A percentile compares a stretch with the other conserved stretches of the same genome.
phyloP scores from a whole-genome alignment of 2,329 filamentous ascomycete species.

The Alternaria arborescens region DNA sequence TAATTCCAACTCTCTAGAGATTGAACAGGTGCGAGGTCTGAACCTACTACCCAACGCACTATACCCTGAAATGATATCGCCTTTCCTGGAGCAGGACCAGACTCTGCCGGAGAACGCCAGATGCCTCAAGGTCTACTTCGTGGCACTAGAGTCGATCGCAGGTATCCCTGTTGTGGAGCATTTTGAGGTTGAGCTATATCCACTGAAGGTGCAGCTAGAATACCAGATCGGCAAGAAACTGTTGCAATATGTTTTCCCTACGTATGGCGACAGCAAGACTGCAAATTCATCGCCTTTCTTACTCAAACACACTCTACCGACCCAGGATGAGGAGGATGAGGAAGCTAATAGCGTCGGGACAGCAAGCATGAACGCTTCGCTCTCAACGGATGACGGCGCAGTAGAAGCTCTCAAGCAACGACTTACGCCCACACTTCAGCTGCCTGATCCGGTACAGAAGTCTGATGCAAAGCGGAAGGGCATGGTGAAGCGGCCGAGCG shows the following conservation, averaged over 20 bases:
- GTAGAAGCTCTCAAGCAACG: slow-evolving; percentile 82
- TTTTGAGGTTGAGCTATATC: slow-evolving; percentile 93
- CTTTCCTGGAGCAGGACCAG: slow-evolving; percentile 75
- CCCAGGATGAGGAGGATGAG: slow-evolving; percentile 60
- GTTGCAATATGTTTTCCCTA: slow-evolving; percentile 97
- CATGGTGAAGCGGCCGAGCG: slow-evolving; percentile 35
- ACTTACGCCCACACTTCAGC: slow-evolving; percentile 79
- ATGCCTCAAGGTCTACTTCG: slow-evolving; percentile 95
- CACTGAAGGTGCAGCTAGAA: slow-evolving; percentile 92
- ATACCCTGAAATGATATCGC: slow-evolving; percentile 95
- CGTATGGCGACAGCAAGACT: slow-evolving; percentile 62
- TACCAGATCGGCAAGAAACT: slow-evolving; percentile 89
- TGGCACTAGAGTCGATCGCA: slow-evolving; percentile 97
- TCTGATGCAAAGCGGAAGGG: slow-evolving; percentile 39
- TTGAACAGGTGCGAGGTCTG: slow-evolving; percentile 85
- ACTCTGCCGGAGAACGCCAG: slow-evolving; percentile 69
- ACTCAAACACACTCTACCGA: slow-evolving; percentile 61
- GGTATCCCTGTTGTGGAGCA: slow-evolving; percentile 97
- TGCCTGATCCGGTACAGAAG: slow-evolving; percentile 55
- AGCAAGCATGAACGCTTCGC: slow-evolving; percentile 27
- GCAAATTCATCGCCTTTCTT: slow-evolving; percentile 70
- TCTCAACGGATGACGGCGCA: slow-evolving; percentile 57
- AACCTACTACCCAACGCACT: slow-evolving; percentile 90
- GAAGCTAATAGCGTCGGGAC: slow-evolving; percentile 44
- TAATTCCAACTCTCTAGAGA: slow-evolving; percentile 89